phyloP scores from a whole-genome alignment of 2,329 filamentous ascomycete species.

The Tricladium varicosporioides region DNA sequence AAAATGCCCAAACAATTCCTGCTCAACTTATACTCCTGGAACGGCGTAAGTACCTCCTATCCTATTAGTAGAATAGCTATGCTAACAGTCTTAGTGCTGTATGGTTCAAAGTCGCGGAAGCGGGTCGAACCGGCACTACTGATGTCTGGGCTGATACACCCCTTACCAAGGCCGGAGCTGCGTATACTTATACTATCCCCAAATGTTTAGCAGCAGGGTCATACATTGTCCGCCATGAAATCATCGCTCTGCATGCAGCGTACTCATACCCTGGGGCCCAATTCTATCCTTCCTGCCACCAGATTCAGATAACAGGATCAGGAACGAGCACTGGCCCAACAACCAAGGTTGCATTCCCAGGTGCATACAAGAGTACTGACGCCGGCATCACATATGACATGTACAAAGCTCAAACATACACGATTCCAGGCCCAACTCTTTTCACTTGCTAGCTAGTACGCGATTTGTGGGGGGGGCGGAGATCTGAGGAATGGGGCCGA shows the following conservation, averaged over 20 bases:
- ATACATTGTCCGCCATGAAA: constrained; percentile 35
- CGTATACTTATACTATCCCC: constrained; percentile 45
- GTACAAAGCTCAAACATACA: constrained; percentile 39
- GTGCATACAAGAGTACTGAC: constrained; percentile 34
- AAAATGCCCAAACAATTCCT: constrained; percentile 48
- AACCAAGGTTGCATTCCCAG: constrained; percentile 34
- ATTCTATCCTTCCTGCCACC: constrained; percentile 36
- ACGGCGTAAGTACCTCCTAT: constrained; percentile 32
- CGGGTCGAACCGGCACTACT: constrained; percentile 14
- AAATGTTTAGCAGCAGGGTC: constrained; percentile 46
- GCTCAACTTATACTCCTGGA: constrained; percentile 48
- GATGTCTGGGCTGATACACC: constrained; percentile 14
- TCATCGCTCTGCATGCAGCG: constrained; percentile 27
- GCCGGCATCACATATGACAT: constrained; percentile 33
- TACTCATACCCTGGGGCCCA: constrained; percentile 12
- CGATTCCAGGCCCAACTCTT: constrained; percentile 46
- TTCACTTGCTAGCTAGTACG: constrained; percentile 42
- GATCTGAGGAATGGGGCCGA: too few species aligned
- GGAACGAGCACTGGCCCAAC: constrained; percentile 36
- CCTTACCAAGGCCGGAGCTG: constrained; percentile 7
- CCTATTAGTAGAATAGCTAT: neutral
- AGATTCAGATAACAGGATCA: constrained; percentile 41
- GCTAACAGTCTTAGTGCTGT: constrained; percentile 11
- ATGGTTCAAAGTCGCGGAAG: constrained; percentile 19
- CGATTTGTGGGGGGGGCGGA: too few species aligned